These are phyloP conservation scores for Zopfia rhizophila DNA, from an alignment of 2,329 filamentous ascomycete species.

Conservation along the genomic window DNA sequence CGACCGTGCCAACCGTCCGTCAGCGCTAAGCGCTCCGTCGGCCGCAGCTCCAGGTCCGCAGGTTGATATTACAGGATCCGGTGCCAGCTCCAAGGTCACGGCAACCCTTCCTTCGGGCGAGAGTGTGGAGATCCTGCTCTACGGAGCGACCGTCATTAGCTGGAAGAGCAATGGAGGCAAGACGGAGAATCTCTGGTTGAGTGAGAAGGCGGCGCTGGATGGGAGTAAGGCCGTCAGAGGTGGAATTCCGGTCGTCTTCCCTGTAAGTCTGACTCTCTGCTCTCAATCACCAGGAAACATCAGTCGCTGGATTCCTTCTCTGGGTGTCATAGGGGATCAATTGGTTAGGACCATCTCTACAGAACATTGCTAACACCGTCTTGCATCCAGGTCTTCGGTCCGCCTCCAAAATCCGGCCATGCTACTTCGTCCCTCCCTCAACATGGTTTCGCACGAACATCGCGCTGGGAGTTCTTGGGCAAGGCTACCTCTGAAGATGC, in stretches of 20 bases:
- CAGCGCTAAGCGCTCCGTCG: conserved; percentile 69
- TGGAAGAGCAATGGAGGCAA: conserved; percentile 85
- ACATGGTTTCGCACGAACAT: conserved; percentile 93
- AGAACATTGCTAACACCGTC: conserved; percentile 9
- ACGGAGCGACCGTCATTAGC: conserved; percentile 89
- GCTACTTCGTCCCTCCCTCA: conserved; percentile 84
- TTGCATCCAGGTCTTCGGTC: conserved; percentile 80
- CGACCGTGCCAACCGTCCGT: conserved; percentile 85
- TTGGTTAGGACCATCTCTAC: background rate
- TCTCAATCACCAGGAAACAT: conserved; percentile 1
- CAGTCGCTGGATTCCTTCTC: conserved; percentile 18
- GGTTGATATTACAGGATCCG: conserved; percentile 78
- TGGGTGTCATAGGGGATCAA: background rate
- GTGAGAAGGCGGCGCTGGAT: conserved; percentile 81
- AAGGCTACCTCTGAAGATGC: conserved; percentile 78
- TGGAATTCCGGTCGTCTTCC: conserved; percentile 92
- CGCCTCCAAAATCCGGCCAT: conserved; percentile 76
- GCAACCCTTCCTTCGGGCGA: conserved; percentile 87
- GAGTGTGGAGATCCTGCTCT: conserved; percentile 85
- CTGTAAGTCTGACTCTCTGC: conserved; percentile 69
- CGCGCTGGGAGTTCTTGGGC: conserved; percentile 92
- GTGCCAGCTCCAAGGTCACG: conserved; percentile 77
- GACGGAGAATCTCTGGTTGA: conserved; percentile 85
- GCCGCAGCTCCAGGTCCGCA: conserved; percentile 73
- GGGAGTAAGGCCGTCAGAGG: conserved; percentile 90